Conservation (phyloP, 1,284 basidiomycete genomes). For the Cystobasidium pallidum region DNA sequence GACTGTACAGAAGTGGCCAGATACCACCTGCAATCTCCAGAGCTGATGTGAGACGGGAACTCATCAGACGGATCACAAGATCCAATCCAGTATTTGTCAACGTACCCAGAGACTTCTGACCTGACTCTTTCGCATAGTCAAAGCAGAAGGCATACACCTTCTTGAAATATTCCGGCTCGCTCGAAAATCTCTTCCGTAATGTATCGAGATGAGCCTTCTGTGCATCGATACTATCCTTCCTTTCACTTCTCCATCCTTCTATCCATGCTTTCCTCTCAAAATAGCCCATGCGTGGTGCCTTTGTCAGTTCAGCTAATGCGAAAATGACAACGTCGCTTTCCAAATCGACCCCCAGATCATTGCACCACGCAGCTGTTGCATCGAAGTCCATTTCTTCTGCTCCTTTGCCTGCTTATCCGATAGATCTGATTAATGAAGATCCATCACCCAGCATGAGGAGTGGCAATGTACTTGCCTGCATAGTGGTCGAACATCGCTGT, state of each 20-base stretch:
- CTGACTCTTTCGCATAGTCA: constrained; percentile 76
- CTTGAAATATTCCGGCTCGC: constrained; percentile 75
- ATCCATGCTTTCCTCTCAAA: constrained; percentile 77
- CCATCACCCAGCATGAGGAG: neutral
- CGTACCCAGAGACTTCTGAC: constrained; percentile 62
- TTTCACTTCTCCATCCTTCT: constrained; percentile 73
- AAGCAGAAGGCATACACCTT: constrained; percentile 89
- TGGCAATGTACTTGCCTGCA: constrained; percentile 15
- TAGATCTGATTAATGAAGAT: neutral
- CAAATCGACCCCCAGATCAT: constrained; percentile 69
- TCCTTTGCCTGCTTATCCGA: constrained; percentile 31
- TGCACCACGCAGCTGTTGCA: constrained; percentile 73
- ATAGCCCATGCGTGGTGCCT: constrained; percentile 71
- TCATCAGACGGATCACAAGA: neutral
- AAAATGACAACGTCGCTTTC: constrained; percentile 73
- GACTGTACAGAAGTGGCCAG: constrained; percentile 81
- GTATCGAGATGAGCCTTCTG: constrained; percentile 68
- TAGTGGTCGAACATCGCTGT: constrained; percentile 45
- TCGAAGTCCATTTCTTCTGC: constrained; percentile 58
- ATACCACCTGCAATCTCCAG: constrained; percentile 76
- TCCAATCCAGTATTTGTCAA: neutral
- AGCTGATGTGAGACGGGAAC: constrained; percentile 57
- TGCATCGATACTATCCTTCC: constrained; percentile 70
- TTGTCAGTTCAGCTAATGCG: constrained; percentile 74
- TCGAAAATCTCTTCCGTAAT: constrained; percentile 68